Evolutionary conservation across 768 basidiomycete genomes (phyloP).

Genomic region (Pluteus cervinus): DNA sequence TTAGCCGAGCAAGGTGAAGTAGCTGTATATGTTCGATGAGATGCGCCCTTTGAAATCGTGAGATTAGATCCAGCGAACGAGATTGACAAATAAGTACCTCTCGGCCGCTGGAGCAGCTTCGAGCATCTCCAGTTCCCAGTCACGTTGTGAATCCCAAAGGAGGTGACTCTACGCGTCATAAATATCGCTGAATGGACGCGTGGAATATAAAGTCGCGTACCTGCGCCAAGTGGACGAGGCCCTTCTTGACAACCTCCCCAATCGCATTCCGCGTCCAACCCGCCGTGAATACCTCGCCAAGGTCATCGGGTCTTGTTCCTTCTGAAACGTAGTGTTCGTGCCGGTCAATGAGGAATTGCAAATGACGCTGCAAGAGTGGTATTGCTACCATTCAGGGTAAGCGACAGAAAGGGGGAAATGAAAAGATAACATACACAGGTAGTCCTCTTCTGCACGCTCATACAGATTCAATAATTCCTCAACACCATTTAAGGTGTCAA

Average conservation of each 20-base stretch:
- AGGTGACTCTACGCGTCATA: slow-evolving; percentile 46
- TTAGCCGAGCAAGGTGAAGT: slow-evolving; percentile 60
- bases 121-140: slow-evolving; percentile 70
- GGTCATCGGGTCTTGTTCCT: slow-evolving; percentile 38
- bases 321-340: slow-evolving; percentile 33
- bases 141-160: slow-evolving; percentile 66
- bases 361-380: slow-evolving; percentile 61
- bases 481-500: slow-evolving; percentile 46
- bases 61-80: slow-evolving; percentile 6
- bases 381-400: slow-evolving; percentile 46
- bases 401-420: slow-evolving; percentile 3
- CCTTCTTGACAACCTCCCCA: slow-evolving; percentile 47
- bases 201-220: slow-evolving; percentile 25
- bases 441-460: slow-evolving; percentile 64
- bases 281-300: slow-evolving; percentile 55
- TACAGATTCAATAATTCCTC: slow-evolving; percentile 57
- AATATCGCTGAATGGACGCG: slow-evolving; percentile 3
- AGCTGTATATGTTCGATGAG: slow-evolving; percentile 48
- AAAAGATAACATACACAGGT: slow-evolving; percentile 57
- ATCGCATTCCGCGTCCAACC: slow-evolving; percentile 58
- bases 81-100: slow-evolving; percentile 26
- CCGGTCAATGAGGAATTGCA: slow-evolving; percentile 49
- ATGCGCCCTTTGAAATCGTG: slow-evolving; percentile 25
- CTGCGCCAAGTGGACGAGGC: slow-evolving; percentile 56
- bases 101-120: slow-evolving; percentile 40